Evolutionary conservation across 495 filamentous ascomycete species (phyloP), one percentile per base, ranked within the genome.

Genomic region (Xylaria grammica): DNA sequence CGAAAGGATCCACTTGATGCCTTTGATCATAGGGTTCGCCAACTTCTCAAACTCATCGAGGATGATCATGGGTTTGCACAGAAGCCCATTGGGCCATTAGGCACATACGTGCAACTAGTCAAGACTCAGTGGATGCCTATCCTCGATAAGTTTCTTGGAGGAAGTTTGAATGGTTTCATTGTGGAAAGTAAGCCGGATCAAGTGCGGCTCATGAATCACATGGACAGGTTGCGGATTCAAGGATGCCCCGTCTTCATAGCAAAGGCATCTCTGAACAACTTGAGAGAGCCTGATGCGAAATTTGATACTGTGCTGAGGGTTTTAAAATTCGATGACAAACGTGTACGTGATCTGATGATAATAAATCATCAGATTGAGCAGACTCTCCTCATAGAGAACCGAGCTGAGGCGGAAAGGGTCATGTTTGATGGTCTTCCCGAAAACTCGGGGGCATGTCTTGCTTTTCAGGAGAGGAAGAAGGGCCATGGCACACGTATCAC

Each of bases 361-460:
- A 92, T 99, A 72, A 88, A 86, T 57, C 82, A 94, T 68, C 75
- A 79, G 8, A 90, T 97, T 49, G 95, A 99, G 61, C 94, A 98
- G 70, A 87, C 88, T 11, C 82, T 97, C 10, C 75, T 99, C 2
- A 87, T 97, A 49, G 83, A 87, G 46, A 76, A 86, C 45, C 79
- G 90, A 19, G 70, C 79, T 11, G 82, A 90, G 57, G 96, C 89
- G 1, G 78, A 89, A 22, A 74, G 84, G 2, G 83, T 90, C 32
- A 91, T 97, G 82, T 90, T 89, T 67, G 82, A 85, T 48, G 84
- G 84, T 8, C 79, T 78, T 30, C 86, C 89, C 3, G 81, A 75
- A 13, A 93, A 96, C 67, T 93, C 96, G 27, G 86, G 82, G 62
- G 84, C 84, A 56, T 93, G 90, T 65, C 87, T 90, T 61, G 82